A percentile compares a stretch with the other conserved stretches of the same genome.
Evolutionary conservation across 176 grass and related monocot species (phyloP).

Genomic region (Bolboschoenus planiculmis): DNA sequence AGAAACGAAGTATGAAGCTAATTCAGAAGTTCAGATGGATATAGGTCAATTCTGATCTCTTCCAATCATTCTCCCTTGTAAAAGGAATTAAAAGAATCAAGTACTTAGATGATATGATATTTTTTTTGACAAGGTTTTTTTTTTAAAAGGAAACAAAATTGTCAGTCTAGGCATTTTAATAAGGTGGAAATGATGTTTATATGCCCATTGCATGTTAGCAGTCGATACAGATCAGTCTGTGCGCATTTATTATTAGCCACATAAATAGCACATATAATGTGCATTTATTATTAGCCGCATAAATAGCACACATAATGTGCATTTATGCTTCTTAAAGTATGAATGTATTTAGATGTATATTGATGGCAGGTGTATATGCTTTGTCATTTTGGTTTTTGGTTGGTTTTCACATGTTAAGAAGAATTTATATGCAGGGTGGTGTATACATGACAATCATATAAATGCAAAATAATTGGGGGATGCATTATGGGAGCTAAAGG

Average conservation of each 20-base stretch:
- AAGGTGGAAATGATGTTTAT: not conserved
- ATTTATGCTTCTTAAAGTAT: not conserved
- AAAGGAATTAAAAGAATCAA: not conserved
- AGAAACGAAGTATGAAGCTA: not conserved
- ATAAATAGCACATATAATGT: too few species aligned
- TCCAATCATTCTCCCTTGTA: not conserved
- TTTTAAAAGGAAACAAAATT: not conserved
- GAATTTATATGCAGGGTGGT: not conserved
- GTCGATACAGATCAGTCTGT: not conserved
- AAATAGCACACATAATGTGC: not conserved
- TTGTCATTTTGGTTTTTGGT: not conserved
- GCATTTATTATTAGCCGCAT: not conserved
- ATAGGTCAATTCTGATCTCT: not conserved
- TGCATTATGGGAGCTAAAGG: not conserved
- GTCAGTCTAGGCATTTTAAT: not conserved
- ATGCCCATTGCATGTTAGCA: not conserved
- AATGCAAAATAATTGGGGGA: not conserved
- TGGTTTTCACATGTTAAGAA: not conserved
- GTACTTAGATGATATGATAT: not conserved
- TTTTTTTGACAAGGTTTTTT: not conserved
- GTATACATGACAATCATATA: not conserved
- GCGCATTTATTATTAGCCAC: too few species aligned
- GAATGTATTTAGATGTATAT: not conserved
- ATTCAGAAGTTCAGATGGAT: not conserved
- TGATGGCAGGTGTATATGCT: not conserved